A percentile compares a stretch with the other conserved stretches of the same genome.
These are phyloP conservation scores for Aspergillus fructus DNA, from an alignment of 2,329 filamentous ascomycete genomes.

Conservation along the genomic window DNA sequence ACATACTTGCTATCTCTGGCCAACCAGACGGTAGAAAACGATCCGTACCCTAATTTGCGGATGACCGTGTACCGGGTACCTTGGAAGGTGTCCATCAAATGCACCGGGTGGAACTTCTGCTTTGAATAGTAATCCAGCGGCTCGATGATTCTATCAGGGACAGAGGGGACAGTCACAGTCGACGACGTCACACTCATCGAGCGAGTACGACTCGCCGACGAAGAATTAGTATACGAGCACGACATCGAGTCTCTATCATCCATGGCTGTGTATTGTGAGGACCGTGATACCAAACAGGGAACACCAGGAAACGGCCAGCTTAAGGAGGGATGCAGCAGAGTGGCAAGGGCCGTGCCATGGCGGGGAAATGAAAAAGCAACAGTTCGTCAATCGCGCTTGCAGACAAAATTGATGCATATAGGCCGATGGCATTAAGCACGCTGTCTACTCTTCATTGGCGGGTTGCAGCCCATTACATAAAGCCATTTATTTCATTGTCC, in stretches of 20 bases:
- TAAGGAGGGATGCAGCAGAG: too few relatives aligned
- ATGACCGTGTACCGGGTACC: background rate
- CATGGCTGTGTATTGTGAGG: background rate
- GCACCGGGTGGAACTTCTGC: background rate
- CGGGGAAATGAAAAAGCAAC: background rate
- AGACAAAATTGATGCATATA: background rate
- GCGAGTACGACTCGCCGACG: background rate
- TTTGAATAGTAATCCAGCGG: background rate
- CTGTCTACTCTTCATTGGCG: too few relatives aligned
- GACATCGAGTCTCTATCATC: background rate
- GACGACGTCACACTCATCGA: background rate
- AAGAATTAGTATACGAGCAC: background rate
- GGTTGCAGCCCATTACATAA: too few relatives aligned
- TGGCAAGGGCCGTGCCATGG: background rate
- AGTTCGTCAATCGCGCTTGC: background rate
- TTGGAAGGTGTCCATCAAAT: background rate
- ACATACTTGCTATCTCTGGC: background rate
- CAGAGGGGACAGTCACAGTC: background rate
- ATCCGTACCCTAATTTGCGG: background rate
- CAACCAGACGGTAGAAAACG: slow-evolving; percentile 2
- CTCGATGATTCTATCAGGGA: background rate
- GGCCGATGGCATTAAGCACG: too few relatives aligned
- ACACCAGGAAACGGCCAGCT: background rate
- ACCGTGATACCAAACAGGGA: background rate
- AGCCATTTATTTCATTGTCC: too few relatives aligned